Evolutionary conservation across 768 basidiomycete species (phyloP).

Genomic region (Tubosaeta sp.): DNA sequence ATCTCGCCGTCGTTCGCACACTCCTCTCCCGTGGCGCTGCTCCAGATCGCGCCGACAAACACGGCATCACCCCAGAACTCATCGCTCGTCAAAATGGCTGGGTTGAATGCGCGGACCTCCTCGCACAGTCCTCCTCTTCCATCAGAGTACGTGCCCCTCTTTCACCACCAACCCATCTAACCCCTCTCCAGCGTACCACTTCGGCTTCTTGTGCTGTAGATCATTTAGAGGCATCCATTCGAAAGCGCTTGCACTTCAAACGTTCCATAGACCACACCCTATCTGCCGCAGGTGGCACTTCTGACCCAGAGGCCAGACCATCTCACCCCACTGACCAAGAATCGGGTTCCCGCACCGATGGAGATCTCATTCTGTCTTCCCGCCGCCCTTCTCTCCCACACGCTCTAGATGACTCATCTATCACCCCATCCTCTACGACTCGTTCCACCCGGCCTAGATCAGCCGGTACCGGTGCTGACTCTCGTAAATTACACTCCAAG

Average conservation of each 20-base stretch:
- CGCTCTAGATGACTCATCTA: conserved; percentile 35
- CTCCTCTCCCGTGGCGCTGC: conserved; percentile 84
- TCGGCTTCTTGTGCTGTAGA: conserved; percentile 23
- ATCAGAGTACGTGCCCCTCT: conserved; percentile 44
- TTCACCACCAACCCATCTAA: conserved; percentile 16
- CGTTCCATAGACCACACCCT: conserved; percentile 74
- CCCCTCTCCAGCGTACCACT: conserved; percentile 14
- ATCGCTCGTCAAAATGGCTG: conserved; percentile 80
- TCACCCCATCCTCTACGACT: conserved; percentile 25
- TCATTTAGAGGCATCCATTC: conserved; percentile 29
- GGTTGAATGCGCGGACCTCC: conserved; percentile 68
- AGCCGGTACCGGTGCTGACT: conserved; percentile 64
- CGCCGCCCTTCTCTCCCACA: conserved; percentile 72
- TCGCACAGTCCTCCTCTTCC: conserved; percentile 63
- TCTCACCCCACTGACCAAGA: conserved; percentile 16
- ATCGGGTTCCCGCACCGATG: conserved; percentile 2
- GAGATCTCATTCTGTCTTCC: conserved; percentile 26
- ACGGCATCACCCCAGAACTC: conserved; percentile 82
- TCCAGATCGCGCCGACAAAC: conserved; percentile 81
- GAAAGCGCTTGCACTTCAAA: conserved; percentile 64
- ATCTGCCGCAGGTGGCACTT: conserved; percentile 35
- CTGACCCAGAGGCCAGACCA: conserved; percentile 27
- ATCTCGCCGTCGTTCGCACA: conserved; percentile 68
- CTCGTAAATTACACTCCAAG: conserved; percentile 59
- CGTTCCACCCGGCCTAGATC: conserved; percentile 61